These are phyloP conservation scores for Boletellus sp. DNA, from an alignment of 1,284 basidiomycete species.

Conservation along the genomic window DNA sequence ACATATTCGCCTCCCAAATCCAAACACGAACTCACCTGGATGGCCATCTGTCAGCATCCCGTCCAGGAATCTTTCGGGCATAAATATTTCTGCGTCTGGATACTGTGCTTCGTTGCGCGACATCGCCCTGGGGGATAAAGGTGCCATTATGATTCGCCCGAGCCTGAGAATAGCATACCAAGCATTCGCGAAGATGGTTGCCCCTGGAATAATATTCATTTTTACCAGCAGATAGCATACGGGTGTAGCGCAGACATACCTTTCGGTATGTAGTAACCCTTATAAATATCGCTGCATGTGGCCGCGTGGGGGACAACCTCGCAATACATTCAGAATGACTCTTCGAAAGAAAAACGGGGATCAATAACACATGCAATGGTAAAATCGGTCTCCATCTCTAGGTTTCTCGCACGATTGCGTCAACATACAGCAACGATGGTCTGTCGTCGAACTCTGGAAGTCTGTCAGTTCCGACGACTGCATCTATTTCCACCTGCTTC, in stretches of 20 bases:
- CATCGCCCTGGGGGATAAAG: constrained; percentile 16
- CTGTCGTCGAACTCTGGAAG: constrained; percentile 40
- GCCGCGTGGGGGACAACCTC: constrained; percentile 11
- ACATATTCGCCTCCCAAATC: constrained; percentile 20
- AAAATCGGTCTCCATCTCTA: constrained; percentile 21
- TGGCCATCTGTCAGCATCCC: constrained; percentile 5
- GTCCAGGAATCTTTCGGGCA: constrained; percentile 22
- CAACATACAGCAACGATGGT: constrained; percentile 34
- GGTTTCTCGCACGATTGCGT: constrained; percentile 37
- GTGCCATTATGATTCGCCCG: fast-evolving
- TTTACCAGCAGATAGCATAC: too few relatives aligned
- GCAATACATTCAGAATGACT: not conserved
- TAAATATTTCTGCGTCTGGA: constrained; percentile 14
- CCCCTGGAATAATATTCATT: not conserved
- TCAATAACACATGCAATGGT: constrained; percentile 11
- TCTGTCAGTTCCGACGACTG: constrained; percentile 7
- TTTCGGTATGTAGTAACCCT: constrained; percentile 22
- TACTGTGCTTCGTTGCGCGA: constrained; percentile 16
- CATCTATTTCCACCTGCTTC: not conserved
- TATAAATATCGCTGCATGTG: constrained; percentile 13
- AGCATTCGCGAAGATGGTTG: constrained; percentile 11
- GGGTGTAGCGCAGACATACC: constrained; percentile 2
- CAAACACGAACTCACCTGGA: constrained; percentile 15
- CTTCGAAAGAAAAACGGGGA: too few relatives aligned
- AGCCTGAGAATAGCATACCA: constrained; percentile 11